These are phyloP conservation scores for Pythium brachiatum DNA, from an alignment of 352 stramenopile genomes.

Conservation along the genomic window DNA sequence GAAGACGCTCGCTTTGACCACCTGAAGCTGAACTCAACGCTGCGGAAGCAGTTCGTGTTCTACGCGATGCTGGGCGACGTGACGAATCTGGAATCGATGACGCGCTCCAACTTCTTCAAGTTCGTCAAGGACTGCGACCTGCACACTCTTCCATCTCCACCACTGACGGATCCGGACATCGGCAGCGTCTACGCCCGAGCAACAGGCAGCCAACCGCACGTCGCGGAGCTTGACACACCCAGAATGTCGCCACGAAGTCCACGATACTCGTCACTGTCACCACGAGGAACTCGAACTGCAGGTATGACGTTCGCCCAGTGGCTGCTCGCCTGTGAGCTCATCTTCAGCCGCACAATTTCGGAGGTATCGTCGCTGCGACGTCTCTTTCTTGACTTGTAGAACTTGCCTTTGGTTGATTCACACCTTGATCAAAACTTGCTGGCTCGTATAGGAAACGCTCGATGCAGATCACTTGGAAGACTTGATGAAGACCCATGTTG, in stretches of 20 bases:
- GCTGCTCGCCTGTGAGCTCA: constrained; percentile 42
- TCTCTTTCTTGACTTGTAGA: not conserved
- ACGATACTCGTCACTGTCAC: not conserved
- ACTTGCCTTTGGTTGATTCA: not conserved
- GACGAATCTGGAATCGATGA: constrained; percentile 66
- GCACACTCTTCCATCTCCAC: constrained; percentile 28
- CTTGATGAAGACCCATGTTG: constrained; percentile 49
- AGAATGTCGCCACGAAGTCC: not conserved
- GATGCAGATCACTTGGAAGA: constrained; percentile 33
- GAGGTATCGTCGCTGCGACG: not conserved
- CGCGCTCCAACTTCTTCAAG: constrained; percentile 53
- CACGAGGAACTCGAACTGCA: constrained; percentile 14
- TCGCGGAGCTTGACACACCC: not conserved
- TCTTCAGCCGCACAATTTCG: constrained; percentile 37
- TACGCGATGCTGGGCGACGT: constrained; percentile 64
- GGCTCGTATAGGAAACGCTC: not conserved
- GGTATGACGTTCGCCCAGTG: constrained; percentile 54
- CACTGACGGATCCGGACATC: constrained; percentile 55
- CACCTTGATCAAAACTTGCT: not conserved
- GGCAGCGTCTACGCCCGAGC: constrained; percentile 41
- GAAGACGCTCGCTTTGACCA: not conserved
- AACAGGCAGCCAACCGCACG: not conserved
- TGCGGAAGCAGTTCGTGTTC: constrained; percentile 62
- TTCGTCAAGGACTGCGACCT: constrained; percentile 66
- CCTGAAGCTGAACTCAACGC: constrained; percentile 41